Percentiles rank a stretch among this genome's conserved stretches.
Evolutionary conservation across 1,284 basidiomycete species (phyloP).

Genomic region (Heterobasidion irregulare): DNA sequence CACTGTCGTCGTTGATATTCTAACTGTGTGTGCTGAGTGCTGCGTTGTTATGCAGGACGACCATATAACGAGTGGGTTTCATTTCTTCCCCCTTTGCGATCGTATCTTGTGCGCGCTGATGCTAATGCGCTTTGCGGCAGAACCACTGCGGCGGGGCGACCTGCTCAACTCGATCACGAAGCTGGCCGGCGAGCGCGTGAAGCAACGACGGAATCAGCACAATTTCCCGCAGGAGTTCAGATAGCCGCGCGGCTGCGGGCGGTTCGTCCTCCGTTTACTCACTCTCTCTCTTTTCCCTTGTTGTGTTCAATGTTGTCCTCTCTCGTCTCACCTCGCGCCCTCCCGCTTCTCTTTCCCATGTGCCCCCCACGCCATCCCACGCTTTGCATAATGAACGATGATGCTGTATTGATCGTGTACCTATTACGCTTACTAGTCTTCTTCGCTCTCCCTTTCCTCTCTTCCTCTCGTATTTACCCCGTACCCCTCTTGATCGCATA

Average conservation of each 20-base stretch:
- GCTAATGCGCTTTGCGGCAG: slow-evolving; percentile 24
- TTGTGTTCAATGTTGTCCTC: no score
- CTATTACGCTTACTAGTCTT: not conserved
- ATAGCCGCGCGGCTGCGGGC: not conserved
- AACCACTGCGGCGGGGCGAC: slow-evolving; percentile 69
- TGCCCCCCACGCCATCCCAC: not conserved
- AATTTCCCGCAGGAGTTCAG: slow-evolving; percentile 1
- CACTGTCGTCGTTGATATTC: not conserved
- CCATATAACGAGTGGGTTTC: slow-evolving; percentile 64
- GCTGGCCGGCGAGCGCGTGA: slow-evolving; percentile 12
- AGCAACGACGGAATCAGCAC: slow-evolving; percentile 7
- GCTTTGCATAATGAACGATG: not conserved
- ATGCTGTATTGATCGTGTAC: not conserved
- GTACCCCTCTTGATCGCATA: not conserved
- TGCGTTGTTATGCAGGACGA: slow-evolving; percentile 32
- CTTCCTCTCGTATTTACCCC: not conserved
- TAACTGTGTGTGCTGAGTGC: not conserved
- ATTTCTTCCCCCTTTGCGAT: not conserved
- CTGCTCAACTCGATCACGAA: slow-evolving; percentile 62
- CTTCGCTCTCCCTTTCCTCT: no score
- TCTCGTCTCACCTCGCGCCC: not conserved
- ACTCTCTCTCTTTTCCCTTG: no score
- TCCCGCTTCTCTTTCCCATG: not conserved
- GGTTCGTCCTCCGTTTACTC: not conserved
- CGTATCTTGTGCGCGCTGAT: not conserved